Conservation (phyloP, 2,329 filamentous ascomycete genomes). For the Aspergillus sp. region DNA sequence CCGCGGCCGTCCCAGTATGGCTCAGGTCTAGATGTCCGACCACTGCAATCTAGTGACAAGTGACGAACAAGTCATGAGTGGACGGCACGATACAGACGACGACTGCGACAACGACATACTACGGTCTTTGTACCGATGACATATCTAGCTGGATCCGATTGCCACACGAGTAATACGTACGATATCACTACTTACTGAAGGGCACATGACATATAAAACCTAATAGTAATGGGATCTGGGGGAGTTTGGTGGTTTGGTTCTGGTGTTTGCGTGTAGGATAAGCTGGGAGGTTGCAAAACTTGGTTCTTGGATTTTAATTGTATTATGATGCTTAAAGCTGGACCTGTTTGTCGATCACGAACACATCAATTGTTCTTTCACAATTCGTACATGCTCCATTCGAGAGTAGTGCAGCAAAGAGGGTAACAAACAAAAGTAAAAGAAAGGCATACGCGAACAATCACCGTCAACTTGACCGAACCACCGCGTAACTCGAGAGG, state of each 20-base stretch:
- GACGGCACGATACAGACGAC: not conserved
- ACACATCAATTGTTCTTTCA: not conserved
- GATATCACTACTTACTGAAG: not conserved
- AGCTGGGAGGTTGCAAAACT: not conserved
- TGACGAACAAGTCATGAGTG: not conserved
- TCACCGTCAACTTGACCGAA: too few species aligned
- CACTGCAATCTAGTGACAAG: not conserved
- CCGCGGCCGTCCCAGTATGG: conserved; percentile 46
- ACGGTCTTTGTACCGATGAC: not conserved
- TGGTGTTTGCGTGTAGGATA: not conserved
- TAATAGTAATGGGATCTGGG: not conserved
- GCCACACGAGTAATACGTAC: not conserved
- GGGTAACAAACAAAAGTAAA: too few species aligned
- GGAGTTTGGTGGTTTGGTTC: not conserved
- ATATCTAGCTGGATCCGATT: conserved; percentile 7
- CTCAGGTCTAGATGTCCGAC: conserved; percentile 45
- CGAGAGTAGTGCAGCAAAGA: too few species aligned
- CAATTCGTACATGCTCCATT: too few species aligned
- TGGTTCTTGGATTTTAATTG: not conserved
- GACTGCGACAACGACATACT: not conserved
- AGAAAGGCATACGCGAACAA: too few species aligned
- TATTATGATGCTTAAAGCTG: not conserved
- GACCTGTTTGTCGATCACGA: not conserved
- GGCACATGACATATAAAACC: not conserved
- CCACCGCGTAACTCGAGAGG: too few species aligned